Conservation (phyloP, 306 rosid genomes). For the Hippophae tibetana region DNA sequence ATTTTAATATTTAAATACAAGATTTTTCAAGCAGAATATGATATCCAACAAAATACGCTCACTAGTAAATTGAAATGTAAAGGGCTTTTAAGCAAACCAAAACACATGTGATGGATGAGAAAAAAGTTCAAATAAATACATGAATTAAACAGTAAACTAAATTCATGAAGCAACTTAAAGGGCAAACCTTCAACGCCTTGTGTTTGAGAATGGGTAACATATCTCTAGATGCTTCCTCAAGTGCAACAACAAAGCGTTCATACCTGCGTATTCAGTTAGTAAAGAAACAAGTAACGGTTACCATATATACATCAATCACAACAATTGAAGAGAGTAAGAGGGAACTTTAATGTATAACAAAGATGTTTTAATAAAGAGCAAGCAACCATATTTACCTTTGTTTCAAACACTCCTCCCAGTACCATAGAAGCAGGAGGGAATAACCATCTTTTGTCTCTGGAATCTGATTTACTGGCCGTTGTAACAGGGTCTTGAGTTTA, state of each 20-base stretch:
- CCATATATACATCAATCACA: too few species aligned
- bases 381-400: conserved; percentile 45
- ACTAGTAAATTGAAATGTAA: too few species aligned
- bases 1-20: too few species aligned
- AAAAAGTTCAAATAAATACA: background rate
- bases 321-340: too few species aligned
- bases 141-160: background rate
- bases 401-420: conserved; percentile 95
- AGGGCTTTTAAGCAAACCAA: too few species aligned
- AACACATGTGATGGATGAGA: background rate
- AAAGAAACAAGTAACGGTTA: too few species aligned
- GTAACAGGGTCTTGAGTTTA: conserved; percentile 73
- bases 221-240: conserved; percentile 97
- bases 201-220: conserved; percentile 71
- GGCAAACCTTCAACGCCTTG: conserved; percentile 78
- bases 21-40: too few species aligned
- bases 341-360: background rate
- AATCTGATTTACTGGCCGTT: conserved; percentile 50
- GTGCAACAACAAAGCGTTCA: conserved; percentile 74
- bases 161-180: conserved; percentile 8
- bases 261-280: conserved; percentile 34
- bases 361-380: conserved; percentile 1
- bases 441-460: conserved; percentile 86
- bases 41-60: too few species aligned
- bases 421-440: conserved; percentile 87